Conservation (phyloP, 2,329 filamentous ascomycete genomes). For the Neonectria ditissima region DNA sequence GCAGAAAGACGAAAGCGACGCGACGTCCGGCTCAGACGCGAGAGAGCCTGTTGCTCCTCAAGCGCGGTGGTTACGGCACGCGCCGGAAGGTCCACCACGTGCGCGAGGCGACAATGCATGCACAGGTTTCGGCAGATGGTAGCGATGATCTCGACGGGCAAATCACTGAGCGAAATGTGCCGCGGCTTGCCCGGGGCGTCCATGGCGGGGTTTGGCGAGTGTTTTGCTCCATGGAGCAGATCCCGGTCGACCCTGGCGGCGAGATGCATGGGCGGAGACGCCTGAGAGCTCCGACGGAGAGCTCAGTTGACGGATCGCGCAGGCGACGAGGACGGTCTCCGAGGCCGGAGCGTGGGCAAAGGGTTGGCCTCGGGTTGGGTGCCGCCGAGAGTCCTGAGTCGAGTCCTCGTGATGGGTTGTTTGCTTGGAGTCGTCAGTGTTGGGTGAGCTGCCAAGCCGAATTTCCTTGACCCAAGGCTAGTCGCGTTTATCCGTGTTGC, state of each 20-base stretch:
- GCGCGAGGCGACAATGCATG: constrained; percentile 41
- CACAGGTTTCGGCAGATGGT: constrained; percentile 44
- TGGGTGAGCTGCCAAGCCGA: constrained; percentile 13
- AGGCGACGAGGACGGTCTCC: constrained; percentile 18
- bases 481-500: constrained; percentile 23
- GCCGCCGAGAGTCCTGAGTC: constrained; percentile 18
- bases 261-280: constrained; percentile 38
- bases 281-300: constrained; percentile 1
- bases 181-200: constrained; percentile 21
- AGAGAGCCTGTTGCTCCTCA: constrained; percentile 42
- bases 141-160: constrained; percentile 44
- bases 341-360: constrained; percentile 10
- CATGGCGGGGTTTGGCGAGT: constrained; percentile 19
- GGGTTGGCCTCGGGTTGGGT: constrained; percentile 22
- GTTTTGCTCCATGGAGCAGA: constrained; percentile 33
- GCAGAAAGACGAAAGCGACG: constrained; percentile 37
- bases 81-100: constrained; percentile 43
- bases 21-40: constrained; percentile 44
- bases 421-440: constrained; percentile 15
- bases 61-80: constrained; percentile 38
- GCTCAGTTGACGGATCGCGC: neutral
- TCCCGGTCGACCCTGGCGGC: constrained; percentile 39
- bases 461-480: constrained; percentile 13
- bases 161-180: constrained; percentile 34
- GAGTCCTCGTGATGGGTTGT: constrained; percentile 14